Evolutionary conservation across 2,329 filamentous ascomycete species (phyloP), one percentile per base, ranked within the genome.

Genomic region (Basipetospora chlamydospora): DNA sequence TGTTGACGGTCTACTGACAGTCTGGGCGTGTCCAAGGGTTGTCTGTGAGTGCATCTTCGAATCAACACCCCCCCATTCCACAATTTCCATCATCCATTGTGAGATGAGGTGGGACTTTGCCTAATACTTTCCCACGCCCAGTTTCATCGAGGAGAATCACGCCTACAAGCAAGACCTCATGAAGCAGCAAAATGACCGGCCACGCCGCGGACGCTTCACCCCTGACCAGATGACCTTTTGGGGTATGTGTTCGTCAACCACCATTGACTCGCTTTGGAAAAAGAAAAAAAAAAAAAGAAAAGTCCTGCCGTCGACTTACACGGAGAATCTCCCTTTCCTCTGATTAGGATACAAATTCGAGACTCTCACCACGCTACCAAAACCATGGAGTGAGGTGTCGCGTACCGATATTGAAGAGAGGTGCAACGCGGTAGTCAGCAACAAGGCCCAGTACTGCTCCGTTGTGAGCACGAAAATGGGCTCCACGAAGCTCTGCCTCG

Each of bases 361-460:
- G 57, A 81, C 84, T 0, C 58, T 98, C 2, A 76, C 78, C 6
- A 77, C 90, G 2, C 60, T 96, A 4, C 77, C 83, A 3, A 60
- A 67, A 3, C 70, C 79, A 1, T 95, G 87, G 77, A 76, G 70
- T 37, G 71, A 80, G 39, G 79, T 74, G 0, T 62, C 76, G 1
- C 73, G 83, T 39, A 77, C 82, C 1, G 74, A 77, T 40, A 95
- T 98, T 43, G 87, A 94, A 52, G 62, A 59, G 39, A 75, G 90
- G 20, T 74, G 81, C 29, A 55, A 73, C 3, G 65, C 80, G 38
- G 50, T 77, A 7, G 87, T 95, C 34, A 87, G 79, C 54, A 98
- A 96, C 54, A 76, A 86, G 50, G 80, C 83, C 1, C 90, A 98
- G 52, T 96, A 96, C 62, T 98, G 90, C 60, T 95, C 87, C 3